Conservation (phyloP, 1,139 yeast genomes). For the Candida frijolesensis region DNA sequence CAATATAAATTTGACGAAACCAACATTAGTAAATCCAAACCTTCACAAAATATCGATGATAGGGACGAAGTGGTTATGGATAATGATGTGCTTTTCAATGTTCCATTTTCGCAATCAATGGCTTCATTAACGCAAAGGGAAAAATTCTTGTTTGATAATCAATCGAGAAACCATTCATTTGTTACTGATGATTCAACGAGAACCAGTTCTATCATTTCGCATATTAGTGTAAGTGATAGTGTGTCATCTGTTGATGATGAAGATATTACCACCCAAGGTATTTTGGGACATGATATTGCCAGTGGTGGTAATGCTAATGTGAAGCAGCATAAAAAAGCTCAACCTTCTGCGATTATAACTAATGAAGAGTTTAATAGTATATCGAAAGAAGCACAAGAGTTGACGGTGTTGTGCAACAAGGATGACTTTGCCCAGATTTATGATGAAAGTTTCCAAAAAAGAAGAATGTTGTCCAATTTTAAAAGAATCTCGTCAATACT, state of each 20-base stretch:
- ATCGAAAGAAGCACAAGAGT: conserved; percentile 51
- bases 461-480: conserved; percentile 28
- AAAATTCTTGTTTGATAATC: conserved; percentile 24
- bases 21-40: conserved; percentile 5
- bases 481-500: conserved; percentile 15
- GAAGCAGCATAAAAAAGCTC: neutral
- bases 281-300: neutral
- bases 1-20: conserved; percentile 22
- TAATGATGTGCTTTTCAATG: conserved; percentile 56
- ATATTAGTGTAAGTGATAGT: conserved; percentile 23
- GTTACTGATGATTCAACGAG: conserved; percentile 41
- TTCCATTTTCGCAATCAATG: conserved; percentile 61
- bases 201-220: conserved; percentile 44
- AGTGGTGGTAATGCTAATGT: neutral
- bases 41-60: conserved; percentile 36
- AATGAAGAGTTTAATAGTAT: conserved; percentile 23
- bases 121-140: conserved; percentile 30
- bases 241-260: conserved; percentile 21
- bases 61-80: conserved; percentile 37
- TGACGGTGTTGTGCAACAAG: conserved; percentile 42
- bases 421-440: conserved; percentile 36
- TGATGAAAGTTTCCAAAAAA: conserved; percentile 43
- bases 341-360: neutral
- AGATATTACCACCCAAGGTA: conserved; percentile 9
- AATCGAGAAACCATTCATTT: conserved; percentile 23